A percentile compares a stretch with the other conserved stretches of the same genome.
Conservation (phyloP, 1,284 basidiomycete species). For the Leccinum angustisporum region DNA sequence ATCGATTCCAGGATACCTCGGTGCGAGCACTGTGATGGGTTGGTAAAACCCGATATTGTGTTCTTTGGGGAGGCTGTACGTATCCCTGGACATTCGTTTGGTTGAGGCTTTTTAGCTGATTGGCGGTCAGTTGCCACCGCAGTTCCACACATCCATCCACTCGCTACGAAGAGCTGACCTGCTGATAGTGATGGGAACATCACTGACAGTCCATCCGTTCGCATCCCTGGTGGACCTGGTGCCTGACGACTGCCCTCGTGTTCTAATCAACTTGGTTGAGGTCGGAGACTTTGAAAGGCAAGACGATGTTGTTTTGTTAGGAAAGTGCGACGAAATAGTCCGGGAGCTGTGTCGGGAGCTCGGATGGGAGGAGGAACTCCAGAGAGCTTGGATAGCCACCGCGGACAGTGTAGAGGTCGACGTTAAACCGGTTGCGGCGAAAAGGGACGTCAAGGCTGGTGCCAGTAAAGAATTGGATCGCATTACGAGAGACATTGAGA, state of each 20-base stretch:
- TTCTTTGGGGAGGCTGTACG: slow-evolving; percentile 86
- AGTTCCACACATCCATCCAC: slow-evolving; percentile 52
- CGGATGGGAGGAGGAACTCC: slow-evolving; percentile 70
- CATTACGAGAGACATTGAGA: slow-evolving; percentile 35
- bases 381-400: slow-evolving; percentile 56
- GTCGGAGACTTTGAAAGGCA: slow-evolving; percentile 56
- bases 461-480: slow-evolving; percentile 35
- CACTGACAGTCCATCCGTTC: slow-evolving; percentile 79
- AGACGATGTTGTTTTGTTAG: slow-evolving; percentile 63
- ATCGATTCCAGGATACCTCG: slow-evolving; percentile 52
- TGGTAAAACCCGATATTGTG: slow-evolving; percentile 93
- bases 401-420: slow-evolving; percentile 25
- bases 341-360: slow-evolving; percentile 56
- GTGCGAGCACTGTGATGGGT: slow-evolving; percentile 65
- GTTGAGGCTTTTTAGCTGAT: slow-evolving; percentile 6
- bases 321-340: slow-evolving; percentile 68
- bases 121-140: slow-evolving; percentile 51
- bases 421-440: slow-evolving; percentile 10
- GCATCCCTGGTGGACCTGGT: slow-evolving; percentile 60
- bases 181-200: slow-evolving; percentile 91
- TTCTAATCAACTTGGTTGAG: slow-evolving; percentile 60
- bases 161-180: slow-evolving; percentile 71
- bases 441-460: slow-evolving; percentile 20
- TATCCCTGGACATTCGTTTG: slow-evolving; percentile 6
- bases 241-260: slow-evolving; percentile 53